These are phyloP conservation scores for Rhinocladiella similis DNA, from an alignment of 2,329 filamentous ascomycete genomes.

Conservation along the genomic window DNA sequence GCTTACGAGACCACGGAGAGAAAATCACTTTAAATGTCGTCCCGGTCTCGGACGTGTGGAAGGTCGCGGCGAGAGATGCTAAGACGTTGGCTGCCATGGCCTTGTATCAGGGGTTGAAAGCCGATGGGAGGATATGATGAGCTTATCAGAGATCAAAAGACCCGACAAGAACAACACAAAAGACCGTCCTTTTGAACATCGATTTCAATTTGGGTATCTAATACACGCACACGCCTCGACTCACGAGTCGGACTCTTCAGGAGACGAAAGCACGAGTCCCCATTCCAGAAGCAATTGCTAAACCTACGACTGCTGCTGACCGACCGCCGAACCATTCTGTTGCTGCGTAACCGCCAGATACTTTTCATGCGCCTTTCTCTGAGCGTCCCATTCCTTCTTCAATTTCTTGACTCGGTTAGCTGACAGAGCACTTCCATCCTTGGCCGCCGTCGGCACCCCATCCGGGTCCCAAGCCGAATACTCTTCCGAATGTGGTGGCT, in stretches of 20 bases:
- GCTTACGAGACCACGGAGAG: constrained; percentile 54
- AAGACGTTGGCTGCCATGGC: constrained; percentile 58
- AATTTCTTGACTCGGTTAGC: constrained; percentile 81
- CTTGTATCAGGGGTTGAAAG: constrained; percentile 43
- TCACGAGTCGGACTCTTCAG: no score
- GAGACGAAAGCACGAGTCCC: no score
- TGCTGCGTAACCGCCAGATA: constrained; percentile 38
- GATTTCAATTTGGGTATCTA: neutral
- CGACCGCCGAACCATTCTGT: constrained; percentile 11
- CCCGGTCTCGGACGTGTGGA: constrained; percentile 53
- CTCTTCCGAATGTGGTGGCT: constrained; percentile 49
- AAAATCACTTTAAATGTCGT: constrained; percentile 61
- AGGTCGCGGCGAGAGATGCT: constrained; percentile 54
- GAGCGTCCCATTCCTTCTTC: constrained; percentile 84
- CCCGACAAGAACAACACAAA: no score
- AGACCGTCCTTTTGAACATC: no score
- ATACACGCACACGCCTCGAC: no score
- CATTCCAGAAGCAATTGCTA: no score
- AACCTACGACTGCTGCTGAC: no score
- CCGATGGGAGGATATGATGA: constrained; percentile 15
- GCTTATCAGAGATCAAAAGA: neutral
- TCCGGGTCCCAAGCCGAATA: constrained; percentile 81
- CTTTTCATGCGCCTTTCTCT: constrained; percentile 80
- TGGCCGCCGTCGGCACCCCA: constrained; percentile 75
- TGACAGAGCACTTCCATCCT: constrained; percentile 74